These are phyloP conservation scores for Didymella arachidicola DNA, from an alignment of 2,329 filamentous ascomycete genomes.

Conservation along the genomic window DNA sequence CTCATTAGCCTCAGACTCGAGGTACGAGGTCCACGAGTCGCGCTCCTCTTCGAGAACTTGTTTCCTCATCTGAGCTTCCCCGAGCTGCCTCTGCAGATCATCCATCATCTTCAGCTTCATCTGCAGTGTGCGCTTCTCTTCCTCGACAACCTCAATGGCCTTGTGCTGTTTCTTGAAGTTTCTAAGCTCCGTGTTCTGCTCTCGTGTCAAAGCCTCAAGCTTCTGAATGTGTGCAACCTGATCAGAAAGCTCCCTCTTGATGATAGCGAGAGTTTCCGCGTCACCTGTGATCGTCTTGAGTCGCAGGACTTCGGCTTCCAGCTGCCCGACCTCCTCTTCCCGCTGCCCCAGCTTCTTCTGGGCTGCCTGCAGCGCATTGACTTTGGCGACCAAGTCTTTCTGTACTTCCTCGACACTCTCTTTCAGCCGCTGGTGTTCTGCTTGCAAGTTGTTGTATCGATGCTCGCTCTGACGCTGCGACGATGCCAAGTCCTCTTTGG, in stretches of 20 bases:
- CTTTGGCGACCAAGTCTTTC: conserved; percentile 64
- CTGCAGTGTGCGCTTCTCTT: conserved; percentile 87
- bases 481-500: conserved; percentile 74
- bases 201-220: conserved; percentile 80
- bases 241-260: conserved; percentile 87
- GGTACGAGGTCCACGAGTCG: conserved; percentile 83
- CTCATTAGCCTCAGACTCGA: conserved; percentile 71
- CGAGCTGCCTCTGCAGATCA: conserved; percentile 75
- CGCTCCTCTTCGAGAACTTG: conserved; percentile 90
- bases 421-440: conserved; percentile 66
- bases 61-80: conserved; percentile 80
- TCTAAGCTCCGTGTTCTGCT: conserved; percentile 80
- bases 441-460: conserved; percentile 66
- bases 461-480: conserved; percentile 71
- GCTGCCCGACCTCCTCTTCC: conserved; percentile 72
- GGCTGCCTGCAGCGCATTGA: conserved; percentile 63
- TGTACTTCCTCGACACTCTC: conserved; percentile 67
- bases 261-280: conserved; percentile 81
- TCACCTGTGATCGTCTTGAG: conserved; percentile 89
- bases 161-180: conserved; percentile 82
- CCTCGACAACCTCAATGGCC: conserved; percentile 91
- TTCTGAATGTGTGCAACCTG: conserved; percentile 91
- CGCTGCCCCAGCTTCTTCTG: conserved; percentile 74
- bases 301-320: conserved; percentile 84
- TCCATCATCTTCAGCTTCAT: conserved; percentile 78